A percentile compares a stretch with the other conserved stretches of the same genome.
phyloP scores from a whole-genome alignment of 495 filamentous ascomycete genomes.

The Daldinia caldariorum region DNA sequence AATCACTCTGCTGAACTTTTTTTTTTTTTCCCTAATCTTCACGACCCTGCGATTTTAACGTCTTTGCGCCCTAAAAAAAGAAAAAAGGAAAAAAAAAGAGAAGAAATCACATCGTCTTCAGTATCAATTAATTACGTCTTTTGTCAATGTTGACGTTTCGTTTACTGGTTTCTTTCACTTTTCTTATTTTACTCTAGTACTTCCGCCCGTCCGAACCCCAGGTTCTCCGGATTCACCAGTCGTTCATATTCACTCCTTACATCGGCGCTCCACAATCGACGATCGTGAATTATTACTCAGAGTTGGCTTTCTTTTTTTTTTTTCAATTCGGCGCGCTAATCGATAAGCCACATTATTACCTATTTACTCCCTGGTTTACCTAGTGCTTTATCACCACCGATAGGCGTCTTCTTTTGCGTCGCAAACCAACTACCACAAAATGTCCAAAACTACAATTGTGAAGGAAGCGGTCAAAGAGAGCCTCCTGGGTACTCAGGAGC shows the following conservation, averaged over 20 bases:
- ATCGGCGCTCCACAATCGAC: slow-evolving; percentile 33
- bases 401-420: slow-evolving; percentile 18
- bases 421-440: slow-evolving; percentile 42
- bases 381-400: slow-evolving; percentile 14
- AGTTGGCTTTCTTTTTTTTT: no score
- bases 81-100: no score
- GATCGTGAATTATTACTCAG: slow-evolving; percentile 36
- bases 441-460: slow-evolving; percentile 45
- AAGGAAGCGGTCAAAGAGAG: slow-evolving; percentile 81
- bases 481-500: slow-evolving; percentile 71
- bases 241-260: slow-evolving; percentile 23
- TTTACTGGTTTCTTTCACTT: slow-evolving; percentile 16
- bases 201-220: slow-evolving; percentile 25
- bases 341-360: slow-evolving; percentile 28
- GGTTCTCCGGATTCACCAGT: slow-evolving; percentile 25
- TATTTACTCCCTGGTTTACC: slow-evolving; percentile 3
- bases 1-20: slow-evolving; percentile 41
- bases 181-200: slow-evolving; percentile 27
- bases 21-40: not conserved
- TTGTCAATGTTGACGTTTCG: slow-evolving; percentile 21
- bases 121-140: slow-evolving; percentile 9
- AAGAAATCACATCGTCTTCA: not conserved
- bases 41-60: slow-evolving; percentile 2
- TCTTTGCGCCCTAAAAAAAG: not conserved
- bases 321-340: slow-evolving; percentile 38